Evolutionary conservation across 768 basidiomycete species (phyloP), one percentile per base, ranked within the genome.

Genomic region (Leucosporidium yakuticum): DNA sequence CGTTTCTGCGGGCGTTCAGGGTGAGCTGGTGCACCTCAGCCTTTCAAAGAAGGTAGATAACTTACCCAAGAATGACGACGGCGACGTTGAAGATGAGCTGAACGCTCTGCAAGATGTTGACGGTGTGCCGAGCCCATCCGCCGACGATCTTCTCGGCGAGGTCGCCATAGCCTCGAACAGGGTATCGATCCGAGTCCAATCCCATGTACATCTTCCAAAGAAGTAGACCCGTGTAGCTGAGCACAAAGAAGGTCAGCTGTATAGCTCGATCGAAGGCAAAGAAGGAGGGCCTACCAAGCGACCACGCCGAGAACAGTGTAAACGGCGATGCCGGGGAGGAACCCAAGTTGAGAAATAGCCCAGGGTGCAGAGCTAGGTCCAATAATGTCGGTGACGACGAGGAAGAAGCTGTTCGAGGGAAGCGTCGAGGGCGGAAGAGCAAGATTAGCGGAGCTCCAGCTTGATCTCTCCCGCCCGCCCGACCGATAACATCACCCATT

Each of bases 71-170:
- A n/a, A n/a, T n/a, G n/a, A n/a, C n/a, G n/a, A 70, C 48, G 48
- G 71, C 71, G 47, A 86, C 85, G 67, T 85, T 83, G 50, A 86
- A 77, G 32, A 85, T 70, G 2, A 87, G 79, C 68, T 87, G 86
- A 21, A 87, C 63, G 29, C 80, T 81, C 71, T 87, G 86, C 48
- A 87, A 77, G 44, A 85, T 62, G 32, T 79, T 82, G 64, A 80
- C 81, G 4, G 83, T 77, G 67, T 83, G 80, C 2, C 82, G 79
- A 62, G 83, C 83, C 62, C 79, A 77, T 47, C 62, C 77, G 7
- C 86, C 86, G 57, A 80, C 85, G 63, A 86, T 82, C 48, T 85
- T 81, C 51, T 85, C 82, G 7, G 80, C 83, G 11, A 87, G 79
- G 65, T 87, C 50, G 4, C 80, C 81, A 70, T 86, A 87, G 5